A percentile compares a stretch with the other conserved stretches of the same genome.
Evolutionary conservation across 805 yeast species (phyloP).

Genomic region (Candida maris): DNA sequence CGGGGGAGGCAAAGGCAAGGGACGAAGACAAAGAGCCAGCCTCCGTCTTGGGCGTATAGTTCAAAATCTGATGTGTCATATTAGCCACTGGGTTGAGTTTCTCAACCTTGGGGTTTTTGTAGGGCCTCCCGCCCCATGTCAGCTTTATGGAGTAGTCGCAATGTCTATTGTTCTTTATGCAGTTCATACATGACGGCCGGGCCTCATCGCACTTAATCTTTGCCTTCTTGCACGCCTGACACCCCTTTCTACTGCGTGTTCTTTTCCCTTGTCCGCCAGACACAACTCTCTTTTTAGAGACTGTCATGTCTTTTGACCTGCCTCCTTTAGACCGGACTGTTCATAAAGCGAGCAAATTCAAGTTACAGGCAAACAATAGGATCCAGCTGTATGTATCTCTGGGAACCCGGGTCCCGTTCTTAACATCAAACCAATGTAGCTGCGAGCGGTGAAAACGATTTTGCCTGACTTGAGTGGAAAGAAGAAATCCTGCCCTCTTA

Average conservation of each 20-base stretch:
- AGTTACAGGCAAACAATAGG: no score
- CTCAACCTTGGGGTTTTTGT: conserved; percentile 40
- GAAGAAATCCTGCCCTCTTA: no score
- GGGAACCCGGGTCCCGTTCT: no score
- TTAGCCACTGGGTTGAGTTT: conserved; percentile 28
- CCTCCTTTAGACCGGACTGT: no score
- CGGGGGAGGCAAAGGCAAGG: background rate
- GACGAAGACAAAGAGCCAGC: background rate
- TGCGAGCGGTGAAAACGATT: no score
- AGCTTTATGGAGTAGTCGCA: conserved; percentile 66
- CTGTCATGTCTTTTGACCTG: no score
- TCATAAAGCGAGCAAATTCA: no score
- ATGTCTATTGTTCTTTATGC: conserved; percentile 40
- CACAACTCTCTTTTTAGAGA: no score
- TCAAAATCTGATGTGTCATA: conserved; percentile 17
- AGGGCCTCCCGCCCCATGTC: conserved; percentile 76
- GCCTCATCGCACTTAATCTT: conserved; percentile 69
- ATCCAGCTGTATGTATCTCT: no score
- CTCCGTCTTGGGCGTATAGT: background rate
- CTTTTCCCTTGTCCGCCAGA: conserved; percentile 15
- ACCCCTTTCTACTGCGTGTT: conserved; percentile 54
- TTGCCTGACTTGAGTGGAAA: no score
- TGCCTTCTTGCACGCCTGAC: conserved; percentile 56
- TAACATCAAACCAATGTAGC: no score
- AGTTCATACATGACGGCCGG: conserved; percentile 59